Base-by-base conservation (phyloP, 2,329 filamentous ascomycete species). In the Diaporthe ampelina region DNA sequence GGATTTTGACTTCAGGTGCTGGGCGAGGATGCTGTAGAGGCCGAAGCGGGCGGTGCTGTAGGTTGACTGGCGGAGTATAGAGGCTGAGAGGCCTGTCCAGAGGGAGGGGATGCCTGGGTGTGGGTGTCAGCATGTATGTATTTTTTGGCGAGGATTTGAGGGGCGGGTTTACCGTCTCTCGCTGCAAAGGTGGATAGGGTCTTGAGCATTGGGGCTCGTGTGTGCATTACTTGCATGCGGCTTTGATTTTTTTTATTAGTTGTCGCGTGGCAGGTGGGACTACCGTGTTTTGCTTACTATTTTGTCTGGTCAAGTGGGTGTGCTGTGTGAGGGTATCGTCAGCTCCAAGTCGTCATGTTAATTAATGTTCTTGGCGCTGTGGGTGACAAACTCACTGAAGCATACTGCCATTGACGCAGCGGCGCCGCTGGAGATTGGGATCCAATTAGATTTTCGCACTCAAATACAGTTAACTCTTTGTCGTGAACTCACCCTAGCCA, bases 11-110 rank as follows among this genome's bases (percentile, higher is more conserved):
- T 79, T 79, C 0, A 81, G 75, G 29, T 80, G 77, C 1, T 80
- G 76, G 11, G 84, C 81, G 35, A 86, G 79, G 59, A 81, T 77
- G 17, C 79, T 83, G 74, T 86, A 85, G 0, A 86, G 79, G 19
- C 84, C 85, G 76, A 86, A 86, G 3, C 85, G 81, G 1, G 85
- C 82, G 11, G 85, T 86, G 0, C 85, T 86, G 73, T 86, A 86
- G 19, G 84, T 85, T 21, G 82, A 82, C 73, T 86, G 85, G 24
- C 85, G 82, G 9, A 86, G 80, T 48, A 86, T 82, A 1, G 85
- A 86, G 13, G 84, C 85, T 1, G 84, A 85, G 29, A 86, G 79
- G 7, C 85, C 85, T 6, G 80, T 79, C 85, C 85, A 86, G 4
- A 86, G 80, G 1, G 85, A 86, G 10, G 79, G 78, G 45, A 86